phyloP scores from a whole-genome alignment of 129 eudicot genomes.

The Deinandra increscens region DNA sequence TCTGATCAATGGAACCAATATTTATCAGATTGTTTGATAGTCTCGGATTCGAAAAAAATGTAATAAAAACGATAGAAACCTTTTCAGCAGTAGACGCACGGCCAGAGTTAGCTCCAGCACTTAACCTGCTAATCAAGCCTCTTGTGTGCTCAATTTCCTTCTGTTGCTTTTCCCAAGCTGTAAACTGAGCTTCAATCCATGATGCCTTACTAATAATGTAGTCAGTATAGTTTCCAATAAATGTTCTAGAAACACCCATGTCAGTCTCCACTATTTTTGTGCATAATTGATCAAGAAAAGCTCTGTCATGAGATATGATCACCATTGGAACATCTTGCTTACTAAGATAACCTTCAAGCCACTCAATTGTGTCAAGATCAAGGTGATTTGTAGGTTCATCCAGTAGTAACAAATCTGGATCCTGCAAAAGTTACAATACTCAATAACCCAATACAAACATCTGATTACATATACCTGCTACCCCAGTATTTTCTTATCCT shows the following conservation, averaged over 20 bases:
- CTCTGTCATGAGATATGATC: constrained; percentile 98
- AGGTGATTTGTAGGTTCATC: constrained; percentile 99
- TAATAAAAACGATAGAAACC: constrained; percentile 36
- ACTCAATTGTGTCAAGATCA: constrained; percentile 94
- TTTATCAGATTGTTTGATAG: background rate
- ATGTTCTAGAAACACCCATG: constrained; percentile 97
- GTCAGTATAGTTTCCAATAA: constrained; percentile 76
- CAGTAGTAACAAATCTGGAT: constrained; percentile 85
- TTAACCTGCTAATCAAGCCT: constrained; percentile 68
- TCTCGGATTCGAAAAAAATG: background rate
- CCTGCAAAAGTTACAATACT: constrained; percentile 45
- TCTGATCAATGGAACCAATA: background rate
- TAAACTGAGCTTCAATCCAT: constrained; percentile 86
- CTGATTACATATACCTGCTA: background rate
- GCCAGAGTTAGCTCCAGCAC: constrained; percentile 90
- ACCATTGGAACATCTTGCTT: constrained; percentile 99
- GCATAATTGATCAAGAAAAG: constrained; percentile 97
- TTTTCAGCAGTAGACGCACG: constrained; percentile 98
- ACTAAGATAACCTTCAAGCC: no score
- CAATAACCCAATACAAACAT: background rate
- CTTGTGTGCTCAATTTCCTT: constrained; percentile 95
- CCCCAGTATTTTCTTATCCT: background rate
- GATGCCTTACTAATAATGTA: constrained; percentile 68
- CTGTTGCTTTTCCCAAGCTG: constrained; percentile 98
- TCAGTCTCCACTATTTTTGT: constrained; percentile 97